Evolutionary conservation across 306 rosid genomes (phyloP), one percentile per base, ranked within the genome.

Genomic region (Rubus idaeus): DNA sequence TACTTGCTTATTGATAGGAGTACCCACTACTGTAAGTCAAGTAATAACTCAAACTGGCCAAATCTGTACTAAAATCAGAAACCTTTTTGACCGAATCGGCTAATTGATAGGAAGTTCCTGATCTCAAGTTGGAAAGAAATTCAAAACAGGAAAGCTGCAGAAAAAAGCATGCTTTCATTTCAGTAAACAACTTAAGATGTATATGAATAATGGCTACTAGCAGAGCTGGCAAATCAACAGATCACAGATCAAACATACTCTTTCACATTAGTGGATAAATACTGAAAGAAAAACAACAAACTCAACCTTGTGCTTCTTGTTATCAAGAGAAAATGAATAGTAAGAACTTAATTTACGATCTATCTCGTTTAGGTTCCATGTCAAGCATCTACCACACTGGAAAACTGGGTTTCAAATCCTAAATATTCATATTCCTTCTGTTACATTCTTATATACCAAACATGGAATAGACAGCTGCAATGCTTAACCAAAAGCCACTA

Each of bases 401-500:
- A 42, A 30, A 61, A 13, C 41, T 7, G 11, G 66, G 17, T 63
- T 61, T 30, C 41, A 26, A 30, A 58, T 23, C 41, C 41, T 26
- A 61, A 5, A 61, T 21, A 50, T 42, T 42, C 46, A 0, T 8
- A 37, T 63, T 63, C 68, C 68, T 63, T 60, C 5, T 26, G 62
- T 0, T 23, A 11, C 40, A 62, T 62, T 70, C 74, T 26, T 35
- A 51, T 8, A 50, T 5, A 73, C 67, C 51, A 45, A 21, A 39
- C 42, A 56, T 20, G 12, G 42, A 14, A 73, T 8, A 73, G 52
- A 45, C 47, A 73, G 41, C 21, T 20, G 41, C 77, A 62, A 56
- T 73, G 66, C 52, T 56, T 42, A 41, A 46, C 77, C 66, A 42
- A 73, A 57, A 56, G 41, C 53, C 52, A 56, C 60, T 50, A 52